Conservation (phyloP, 1,284 basidiomycete genomes). For the Chalciporus sp. region DNA sequence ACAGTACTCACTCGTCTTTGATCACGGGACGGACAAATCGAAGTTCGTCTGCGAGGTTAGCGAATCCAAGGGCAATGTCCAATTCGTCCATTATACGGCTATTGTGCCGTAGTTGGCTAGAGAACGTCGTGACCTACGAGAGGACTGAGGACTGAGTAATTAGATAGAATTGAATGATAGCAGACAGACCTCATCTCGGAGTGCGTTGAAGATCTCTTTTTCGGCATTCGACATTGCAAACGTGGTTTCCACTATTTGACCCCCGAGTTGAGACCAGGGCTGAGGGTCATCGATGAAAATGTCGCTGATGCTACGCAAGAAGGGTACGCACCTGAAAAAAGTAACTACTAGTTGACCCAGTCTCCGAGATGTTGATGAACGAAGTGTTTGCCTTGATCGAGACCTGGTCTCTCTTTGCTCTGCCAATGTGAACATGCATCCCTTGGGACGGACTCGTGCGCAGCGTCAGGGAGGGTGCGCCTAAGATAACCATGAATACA, state of each 20-base stretch:
- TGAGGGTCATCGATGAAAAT: constrained; percentile 36
- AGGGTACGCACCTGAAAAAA: constrained; percentile 61
- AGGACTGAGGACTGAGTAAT: constrained; percentile 3
- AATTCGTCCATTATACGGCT: constrained; percentile 86
- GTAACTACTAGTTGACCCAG: constrained; percentile 66
- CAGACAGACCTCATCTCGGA: constrained; percentile 64
- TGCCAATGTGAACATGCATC: constrained; percentile 72
- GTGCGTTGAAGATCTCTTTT: constrained; percentile 66
- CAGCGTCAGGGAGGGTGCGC: constrained; percentile 69
- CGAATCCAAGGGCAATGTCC: constrained; percentile 84
- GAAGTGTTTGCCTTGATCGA: constrained; percentile 48
- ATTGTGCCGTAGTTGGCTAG: constrained; percentile 67
- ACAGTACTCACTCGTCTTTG: constrained; percentile 65
- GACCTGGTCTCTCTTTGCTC: constrained; percentile 58
- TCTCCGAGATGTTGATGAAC: constrained; percentile 64
- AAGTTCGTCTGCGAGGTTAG: constrained; percentile 81
- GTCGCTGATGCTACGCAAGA: neutral
- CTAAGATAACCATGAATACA: constrained; percentile 40
- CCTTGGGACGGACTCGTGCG: constrained; percentile 69
- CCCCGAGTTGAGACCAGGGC: constrained; percentile 80
- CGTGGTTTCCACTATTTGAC: constrained; percentile 60
- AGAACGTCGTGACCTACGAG: constrained; percentile 62
- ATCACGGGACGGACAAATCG: constrained; percentile 76
- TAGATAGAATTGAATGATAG: neutral
- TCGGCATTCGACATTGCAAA: constrained; percentile 60